These are phyloP conservation scores for Aspergillus eucalypticola DNA, from an alignment of 2,329 filamentous ascomycete genomes.

Conservation along the genomic window DNA sequence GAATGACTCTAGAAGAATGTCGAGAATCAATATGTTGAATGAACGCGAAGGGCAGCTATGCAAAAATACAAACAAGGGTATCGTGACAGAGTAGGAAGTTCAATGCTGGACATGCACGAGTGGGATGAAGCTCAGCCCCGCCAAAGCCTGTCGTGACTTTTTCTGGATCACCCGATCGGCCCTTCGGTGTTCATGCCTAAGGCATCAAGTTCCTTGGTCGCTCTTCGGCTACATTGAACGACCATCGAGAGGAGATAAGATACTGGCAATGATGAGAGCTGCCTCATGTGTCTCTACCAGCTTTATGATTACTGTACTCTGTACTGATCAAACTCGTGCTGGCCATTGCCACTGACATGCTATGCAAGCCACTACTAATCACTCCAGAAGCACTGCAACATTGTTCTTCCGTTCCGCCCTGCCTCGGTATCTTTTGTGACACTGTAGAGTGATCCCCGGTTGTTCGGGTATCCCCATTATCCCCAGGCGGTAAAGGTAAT, in stretches of 20 bases:
- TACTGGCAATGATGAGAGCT: not conserved
- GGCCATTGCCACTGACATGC: not conserved
- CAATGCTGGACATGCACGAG: not conserved
- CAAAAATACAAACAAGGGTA: not conserved
- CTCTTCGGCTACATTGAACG: too few relatives aligned
- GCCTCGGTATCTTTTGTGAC: constrained; percentile 29
- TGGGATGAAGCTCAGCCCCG: not conserved
- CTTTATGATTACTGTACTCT: not conserved
- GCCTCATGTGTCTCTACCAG: not conserved
- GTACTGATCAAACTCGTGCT: not conserved
- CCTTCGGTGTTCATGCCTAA: not conserved
- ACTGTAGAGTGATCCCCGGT: not conserved
- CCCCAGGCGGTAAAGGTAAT: too few relatives aligned
- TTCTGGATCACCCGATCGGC: not conserved
- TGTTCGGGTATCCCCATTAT: not conserved
- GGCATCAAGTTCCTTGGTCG: not conserved
- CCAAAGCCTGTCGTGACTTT: not conserved
- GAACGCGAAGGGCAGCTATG: not conserved
- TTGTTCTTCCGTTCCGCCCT: constrained; percentile 12
- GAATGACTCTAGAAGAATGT: not conserved
- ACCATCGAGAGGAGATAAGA: not conserved
- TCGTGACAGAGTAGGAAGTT: not conserved
- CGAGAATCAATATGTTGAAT: not conserved
- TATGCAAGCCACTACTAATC: not conserved
- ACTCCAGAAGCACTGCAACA: not conserved